Percentiles rank a stretch among this genome's conserved stretches.
phyloP scores from a whole-genome alignment of 1,284 basidiomycete genomes.

The Ganoderma lucidum region DNA sequence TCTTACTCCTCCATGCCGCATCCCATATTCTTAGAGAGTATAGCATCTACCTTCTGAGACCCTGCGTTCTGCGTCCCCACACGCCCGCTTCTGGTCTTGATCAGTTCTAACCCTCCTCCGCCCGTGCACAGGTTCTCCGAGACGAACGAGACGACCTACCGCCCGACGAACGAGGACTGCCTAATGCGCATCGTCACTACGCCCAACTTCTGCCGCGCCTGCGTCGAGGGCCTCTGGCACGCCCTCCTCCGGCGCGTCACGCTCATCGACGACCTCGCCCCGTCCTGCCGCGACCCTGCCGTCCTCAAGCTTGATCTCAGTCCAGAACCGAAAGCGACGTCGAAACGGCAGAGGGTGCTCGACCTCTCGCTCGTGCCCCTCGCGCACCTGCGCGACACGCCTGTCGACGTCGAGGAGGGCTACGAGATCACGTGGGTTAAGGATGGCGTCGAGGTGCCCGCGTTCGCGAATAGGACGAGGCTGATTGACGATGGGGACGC shows the following conservation, averaged over 20 bases:
- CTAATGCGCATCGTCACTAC: constrained; percentile 81
- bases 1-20: background rate
- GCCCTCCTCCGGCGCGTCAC: constrained; percentile 63
- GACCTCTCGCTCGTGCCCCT: constrained; percentile 62
- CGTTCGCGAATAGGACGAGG: constrained; percentile 57
- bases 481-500: constrained; percentile 46
- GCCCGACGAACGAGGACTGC: constrained; percentile 85
- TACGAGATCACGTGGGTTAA: constrained; percentile 64
- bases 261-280: constrained; percentile 63
- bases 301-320: constrained; percentile 19
- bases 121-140: constrained; percentile 58
- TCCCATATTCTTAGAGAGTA: background rate
- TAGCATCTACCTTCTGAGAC: background rate
- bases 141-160: constrained; percentile 68
- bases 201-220: constrained; percentile 80
- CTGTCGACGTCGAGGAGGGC: constrained; percentile 51
- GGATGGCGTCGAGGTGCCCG: constrained; percentile 50
- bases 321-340: background rate
- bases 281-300: constrained; percentile 42
- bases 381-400: constrained; percentile 58
- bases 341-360: constrained; percentile 41
- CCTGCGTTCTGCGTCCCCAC: background rate
- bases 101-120: background rate
- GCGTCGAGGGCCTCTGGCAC: constrained; percentile 77
- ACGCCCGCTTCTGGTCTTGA: no score